Evolutionary conservation across 1,139 yeast species (phyloP).

Genomic region (Lodderomyces metapsilosis): DNA sequence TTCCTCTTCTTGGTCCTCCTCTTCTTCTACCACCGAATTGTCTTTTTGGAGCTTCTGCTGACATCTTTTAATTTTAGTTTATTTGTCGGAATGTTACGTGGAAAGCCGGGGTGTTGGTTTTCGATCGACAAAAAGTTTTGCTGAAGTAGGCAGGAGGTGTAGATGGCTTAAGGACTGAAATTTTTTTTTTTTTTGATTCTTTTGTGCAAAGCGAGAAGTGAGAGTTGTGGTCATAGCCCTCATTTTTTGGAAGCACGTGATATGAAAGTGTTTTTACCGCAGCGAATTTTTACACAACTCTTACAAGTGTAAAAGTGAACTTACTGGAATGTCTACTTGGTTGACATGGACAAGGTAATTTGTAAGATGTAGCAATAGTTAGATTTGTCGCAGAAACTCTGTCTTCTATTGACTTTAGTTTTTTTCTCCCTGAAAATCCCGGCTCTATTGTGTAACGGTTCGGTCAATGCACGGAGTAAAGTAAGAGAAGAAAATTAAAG

Average conservation of each 20-base stretch:
- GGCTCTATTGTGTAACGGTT: neutral
- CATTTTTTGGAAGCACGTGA: neutral
- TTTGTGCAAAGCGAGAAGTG: neutral
- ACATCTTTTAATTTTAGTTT: slow-evolving; percentile 42
- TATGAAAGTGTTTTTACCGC: too few relatives aligned
- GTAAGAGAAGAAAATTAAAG: neutral
- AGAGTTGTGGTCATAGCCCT: neutral
- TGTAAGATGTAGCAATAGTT: too few relatives aligned
- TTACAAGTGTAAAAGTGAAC: too few relatives aligned
- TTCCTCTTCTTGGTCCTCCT: slow-evolving; percentile 62
- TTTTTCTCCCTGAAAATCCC: neutral
- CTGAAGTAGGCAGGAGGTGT: neutral
- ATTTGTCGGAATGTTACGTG: slow-evolving; percentile 82
- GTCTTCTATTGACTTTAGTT: neutral
- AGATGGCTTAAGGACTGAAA: neutral
- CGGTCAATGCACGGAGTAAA: neutral
- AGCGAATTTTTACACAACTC: too few relatives aligned
- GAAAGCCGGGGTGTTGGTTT: slow-evolving; percentile 91
- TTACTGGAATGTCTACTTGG: too few relatives aligned
- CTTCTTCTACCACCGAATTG: slow-evolving; percentile 59
- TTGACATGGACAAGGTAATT: too few relatives aligned
- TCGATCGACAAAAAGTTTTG: slow-evolving; percentile 60
- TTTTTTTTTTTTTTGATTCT: neutral
- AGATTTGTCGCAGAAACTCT: too few relatives aligned
- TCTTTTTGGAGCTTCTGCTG: slow-evolving; percentile 65